These are phyloP conservation scores for Umbelopsis sp. DNA, from an alignment of 371 early-diverging fungal genomes.

Conservation along the genomic window DNA sequence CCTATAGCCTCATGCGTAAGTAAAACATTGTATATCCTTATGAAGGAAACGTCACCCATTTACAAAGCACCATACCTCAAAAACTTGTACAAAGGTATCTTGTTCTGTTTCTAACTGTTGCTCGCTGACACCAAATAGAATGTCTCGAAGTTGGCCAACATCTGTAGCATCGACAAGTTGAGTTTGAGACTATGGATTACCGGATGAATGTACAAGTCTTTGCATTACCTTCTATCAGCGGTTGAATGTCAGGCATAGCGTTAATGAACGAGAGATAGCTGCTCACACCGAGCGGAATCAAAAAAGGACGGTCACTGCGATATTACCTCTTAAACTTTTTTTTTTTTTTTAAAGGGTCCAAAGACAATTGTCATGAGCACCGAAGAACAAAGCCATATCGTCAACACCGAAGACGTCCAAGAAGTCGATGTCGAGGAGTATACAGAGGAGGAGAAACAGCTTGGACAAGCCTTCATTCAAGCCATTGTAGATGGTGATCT, in stretches of 20 bases:
- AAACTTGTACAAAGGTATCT: background rate
- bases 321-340: background rate
- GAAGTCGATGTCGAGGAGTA: conserved; percentile 27
- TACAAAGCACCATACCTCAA: background rate
- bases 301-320: background rate
- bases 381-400: conserved; percentile 8
- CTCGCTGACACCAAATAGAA: background rate
- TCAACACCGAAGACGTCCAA: conserved; percentile 9
- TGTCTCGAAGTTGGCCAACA: background rate
- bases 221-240: background rate
- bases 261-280: background rate
- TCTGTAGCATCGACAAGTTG: background rate
- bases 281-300: background rate
- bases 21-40: background rate
- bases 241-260: conserved; percentile 16
- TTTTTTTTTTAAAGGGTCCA: background rate
- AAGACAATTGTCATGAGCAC: conserved; percentile 5
- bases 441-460: conserved; percentile 39
- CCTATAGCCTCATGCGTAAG: background rate
- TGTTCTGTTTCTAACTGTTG: background rate
- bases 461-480: conserved; percentile 38
- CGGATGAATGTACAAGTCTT: background rate
- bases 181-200: background rate
- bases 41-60: background rate
- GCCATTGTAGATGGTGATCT: conserved; percentile 47